A percentile compares a stretch with the other conserved stretches of the same genome.
These are phyloP conservation scores for Geosmithia putterillii DNA, from an alignment of 2,329 filamentous ascomycete species.

Conservation along the genomic window DNA sequence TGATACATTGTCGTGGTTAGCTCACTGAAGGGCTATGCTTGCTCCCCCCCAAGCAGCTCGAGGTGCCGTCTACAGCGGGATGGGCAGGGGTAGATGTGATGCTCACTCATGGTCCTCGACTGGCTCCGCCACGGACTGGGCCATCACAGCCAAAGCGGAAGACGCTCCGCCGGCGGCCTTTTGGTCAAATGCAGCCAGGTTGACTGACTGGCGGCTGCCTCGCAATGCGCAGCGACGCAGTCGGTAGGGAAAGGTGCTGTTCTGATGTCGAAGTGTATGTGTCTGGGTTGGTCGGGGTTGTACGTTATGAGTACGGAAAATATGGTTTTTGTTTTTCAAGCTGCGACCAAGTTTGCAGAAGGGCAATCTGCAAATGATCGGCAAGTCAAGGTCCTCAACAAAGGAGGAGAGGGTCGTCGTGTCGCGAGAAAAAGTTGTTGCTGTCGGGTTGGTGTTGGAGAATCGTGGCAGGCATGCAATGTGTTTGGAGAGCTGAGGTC, in stretches of 20 bases:
- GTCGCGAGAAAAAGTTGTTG: background rate
- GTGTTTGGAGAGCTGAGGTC: background rate
- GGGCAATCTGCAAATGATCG: background rate
- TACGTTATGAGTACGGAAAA: background rate
- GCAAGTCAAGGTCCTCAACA: background rate
- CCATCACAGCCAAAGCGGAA: slow-evolving; percentile 57
- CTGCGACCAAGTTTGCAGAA: background rate
- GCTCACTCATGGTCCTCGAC: slow-evolving; percentile 55
- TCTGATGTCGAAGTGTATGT: background rate
- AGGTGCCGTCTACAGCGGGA: too few relatives aligned
- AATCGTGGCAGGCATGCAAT: background rate
- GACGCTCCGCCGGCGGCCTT: slow-evolving; percentile 50
- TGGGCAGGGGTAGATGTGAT: too few relatives aligned
- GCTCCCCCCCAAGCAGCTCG: too few relatives aligned
- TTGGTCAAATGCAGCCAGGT: slow-evolving; percentile 49
- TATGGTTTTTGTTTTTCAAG: background rate
- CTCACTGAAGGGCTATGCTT: background rate
- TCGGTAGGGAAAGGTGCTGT: background rate
- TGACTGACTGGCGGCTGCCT: slow-evolving; percentile 21
- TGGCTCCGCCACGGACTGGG: slow-evolving; percentile 52
- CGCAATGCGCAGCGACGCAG: slow-evolving; percentile 1
- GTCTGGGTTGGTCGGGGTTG: background rate
- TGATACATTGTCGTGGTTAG: slow-evolving; percentile 12
- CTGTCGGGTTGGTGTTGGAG: background rate
- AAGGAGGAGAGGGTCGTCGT: background rate